A percentile compares a stretch with the other conserved stretches of the same genome.
Evolutionary conservation across 306 rosid genomes (phyloP).

Genomic region (Neltuma alba): DNA sequence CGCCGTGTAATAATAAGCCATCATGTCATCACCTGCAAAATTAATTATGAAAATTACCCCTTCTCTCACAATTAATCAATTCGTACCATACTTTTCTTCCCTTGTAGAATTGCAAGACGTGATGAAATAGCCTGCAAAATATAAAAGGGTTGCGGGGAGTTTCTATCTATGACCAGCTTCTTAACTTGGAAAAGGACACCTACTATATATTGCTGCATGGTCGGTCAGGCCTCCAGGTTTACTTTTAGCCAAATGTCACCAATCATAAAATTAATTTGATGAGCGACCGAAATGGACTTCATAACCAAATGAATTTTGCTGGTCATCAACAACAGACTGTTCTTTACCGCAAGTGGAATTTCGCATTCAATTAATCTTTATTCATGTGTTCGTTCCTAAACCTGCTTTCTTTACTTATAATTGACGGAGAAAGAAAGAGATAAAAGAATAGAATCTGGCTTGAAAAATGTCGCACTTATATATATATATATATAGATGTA

Average conservation of each 20-base stretch:
- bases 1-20: background rate
- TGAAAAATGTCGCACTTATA: background rate
- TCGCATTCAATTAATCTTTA: constrained; percentile 9
- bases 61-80: background rate
- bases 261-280: constrained; percentile 39
- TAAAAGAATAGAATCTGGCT: constrained; percentile 17
- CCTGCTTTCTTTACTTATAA: background rate
- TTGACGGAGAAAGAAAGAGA: background rate
- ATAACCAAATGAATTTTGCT: constrained; percentile 36
- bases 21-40: background rate
- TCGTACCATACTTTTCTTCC: background rate
- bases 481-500: too few relatives aligned
- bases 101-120: background rate
- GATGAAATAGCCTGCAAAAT: background rate
- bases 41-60: background rate
- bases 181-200: constrained; percentile 26
- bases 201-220: background rate
- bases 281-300: constrained; percentile 36
- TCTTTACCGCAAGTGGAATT: constrained; percentile 14
- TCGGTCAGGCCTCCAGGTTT: background rate
- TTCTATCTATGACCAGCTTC: constrained; percentile 17
- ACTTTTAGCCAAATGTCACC: constrained; percentile 34
- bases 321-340: constrained; percentile 19
- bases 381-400: background rate
- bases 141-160: background rate